Evolutionary conservation across 768 basidiomycete species (phyloP), one percentile per base, ranked within the genome.

Genomic region (Pisolithus microcarpus): DNA sequence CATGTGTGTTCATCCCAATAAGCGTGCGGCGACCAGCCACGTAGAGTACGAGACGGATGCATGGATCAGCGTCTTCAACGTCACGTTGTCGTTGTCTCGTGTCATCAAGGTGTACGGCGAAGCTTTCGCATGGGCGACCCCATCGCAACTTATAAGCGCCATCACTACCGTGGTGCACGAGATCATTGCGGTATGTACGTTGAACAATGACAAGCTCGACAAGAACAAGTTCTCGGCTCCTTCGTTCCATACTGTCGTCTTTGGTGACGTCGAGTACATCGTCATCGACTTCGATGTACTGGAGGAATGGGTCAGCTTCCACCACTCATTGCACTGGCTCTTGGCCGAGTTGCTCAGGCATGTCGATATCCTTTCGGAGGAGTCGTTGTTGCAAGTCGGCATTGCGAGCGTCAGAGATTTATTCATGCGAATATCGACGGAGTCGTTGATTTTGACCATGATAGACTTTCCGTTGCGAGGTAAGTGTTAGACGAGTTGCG

Each of bases 41-140:
- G 82, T 99, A 59, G 95, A 97, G 66, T 99, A 89, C 70, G 96
- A 99, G 71, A 87, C 87, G 28, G 96, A 99, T 57, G 86, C 87
- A 18, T 96, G 94, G 95, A 91, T 96, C 55, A 89, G 85, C 59
- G 91, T 96, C 13, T 98, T 98, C 69, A 93, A 94, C 58, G 87
- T 97, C 21, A 93, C 92, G 6, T 79, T 95, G 9, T 93, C 91
- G 31, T 70, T 99, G 23, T 87, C 88, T 6, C 83, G 91, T 40
- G 82, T 91, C 38, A 89, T 91, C 72, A 89, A 91, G 62, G 85
- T 85, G 1, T 90, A 91, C 54, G 94, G 93, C 6, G 88, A 89
- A 57, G 85, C 88, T 0, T 95, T 85, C 62, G 68, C 75, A n/a
- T 72, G 72, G 45, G 75, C 81, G 1, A 75, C 74, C 0, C 67